These are phyloP conservation scores for Tetrahymena thermophila DNA, from an alignment of 73 alveolate genomes.

Conservation along the genomic window DNA sequence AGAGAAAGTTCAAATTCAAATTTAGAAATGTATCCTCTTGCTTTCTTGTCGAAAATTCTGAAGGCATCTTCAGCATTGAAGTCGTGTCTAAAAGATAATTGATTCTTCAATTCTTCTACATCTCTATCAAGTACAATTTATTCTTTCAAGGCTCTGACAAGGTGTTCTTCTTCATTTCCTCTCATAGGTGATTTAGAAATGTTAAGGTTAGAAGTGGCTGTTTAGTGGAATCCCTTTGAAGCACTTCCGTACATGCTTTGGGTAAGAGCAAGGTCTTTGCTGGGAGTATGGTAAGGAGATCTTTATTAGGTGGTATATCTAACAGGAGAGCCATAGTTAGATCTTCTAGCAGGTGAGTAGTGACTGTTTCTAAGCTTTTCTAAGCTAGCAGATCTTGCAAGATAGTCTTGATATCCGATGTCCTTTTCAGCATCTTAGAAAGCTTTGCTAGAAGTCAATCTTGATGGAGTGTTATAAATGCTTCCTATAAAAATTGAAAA, in stretches of 20 bases:
- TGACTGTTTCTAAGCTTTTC: neutral
- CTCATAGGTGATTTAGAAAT: neutral
- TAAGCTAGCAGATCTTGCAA: neutral
- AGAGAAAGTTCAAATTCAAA: conserved; percentile 38
- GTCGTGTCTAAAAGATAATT: conserved; percentile 37
- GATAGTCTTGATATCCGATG: neutral
- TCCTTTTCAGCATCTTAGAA: neutral
- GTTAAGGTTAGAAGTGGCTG: neutral
- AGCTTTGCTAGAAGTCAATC: neutral
- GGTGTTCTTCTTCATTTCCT: conserved; percentile 15
- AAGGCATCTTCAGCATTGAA: conserved; percentile 50
- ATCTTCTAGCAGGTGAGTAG: conserved; percentile 17
- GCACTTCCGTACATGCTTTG: neutral
- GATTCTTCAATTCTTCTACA: conserved; percentile 34
- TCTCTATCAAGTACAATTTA: conserved; percentile 45
- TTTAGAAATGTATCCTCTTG: conserved; percentile 18
- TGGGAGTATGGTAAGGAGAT: conserved; percentile 9
- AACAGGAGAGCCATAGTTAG: neutral
- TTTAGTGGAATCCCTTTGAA: neutral
- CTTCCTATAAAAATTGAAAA: neutral
- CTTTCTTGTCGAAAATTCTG: conserved; percentile 36
- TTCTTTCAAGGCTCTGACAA: conserved; percentile 29
- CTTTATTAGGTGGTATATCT: neutral
- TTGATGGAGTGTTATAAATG: neutral
- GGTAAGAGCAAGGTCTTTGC: conserved; percentile 13